Base-by-base conservation (phyloP, 1,139 yeast species). In the Candida dubliniensis region DNA sequence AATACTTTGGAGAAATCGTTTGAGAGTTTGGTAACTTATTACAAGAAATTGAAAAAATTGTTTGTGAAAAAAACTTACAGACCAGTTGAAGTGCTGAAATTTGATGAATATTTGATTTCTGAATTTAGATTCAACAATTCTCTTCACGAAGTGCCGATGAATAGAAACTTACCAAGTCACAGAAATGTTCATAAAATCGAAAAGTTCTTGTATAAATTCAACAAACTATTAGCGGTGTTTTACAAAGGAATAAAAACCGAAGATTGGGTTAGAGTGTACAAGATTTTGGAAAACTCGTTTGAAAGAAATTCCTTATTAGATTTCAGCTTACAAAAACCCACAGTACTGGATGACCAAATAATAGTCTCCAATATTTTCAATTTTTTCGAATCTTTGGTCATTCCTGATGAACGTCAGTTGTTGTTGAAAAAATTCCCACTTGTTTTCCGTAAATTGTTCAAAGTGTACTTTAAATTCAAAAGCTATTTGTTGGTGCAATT, bases 241-340 rank as follows among this genome's bases (percentile, higher is more conserved):
- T 82, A 86, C 57, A 71, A 70, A 29, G 77, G 82, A 18, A 78
- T 87, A 24, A 74, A 81, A 30, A 63, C 82, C 13, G 81, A 78
- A 48, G 96, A 91, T 58, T 93, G 98, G 97, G 73, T 89, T 49
- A 77, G 77, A 46, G 77, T 84, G 7, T 87, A 79, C 59, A 95
- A 89, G 58, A 67, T 84, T 2, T 65, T 93, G 43, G 97, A 91
- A 59, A 69, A 79, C 35, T 84, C 87, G 47, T 79, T 60, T 50
- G 76, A 69, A 41, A 63, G 61, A 40, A 68, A 79, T 15, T 77
- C 84, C 2, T 69, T 89, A 45, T 83, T 85, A 60, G 77, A 77
- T 41, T 86, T 82, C 60, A 71, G 74, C 32, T 59, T 72, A 34
- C 80, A 81, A 47, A 66, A 60, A 32, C 50, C 53, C 34, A 57